Base-by-base conservation (phyloP, 257 asterid species). In the Fraxinus anomala region DNA sequence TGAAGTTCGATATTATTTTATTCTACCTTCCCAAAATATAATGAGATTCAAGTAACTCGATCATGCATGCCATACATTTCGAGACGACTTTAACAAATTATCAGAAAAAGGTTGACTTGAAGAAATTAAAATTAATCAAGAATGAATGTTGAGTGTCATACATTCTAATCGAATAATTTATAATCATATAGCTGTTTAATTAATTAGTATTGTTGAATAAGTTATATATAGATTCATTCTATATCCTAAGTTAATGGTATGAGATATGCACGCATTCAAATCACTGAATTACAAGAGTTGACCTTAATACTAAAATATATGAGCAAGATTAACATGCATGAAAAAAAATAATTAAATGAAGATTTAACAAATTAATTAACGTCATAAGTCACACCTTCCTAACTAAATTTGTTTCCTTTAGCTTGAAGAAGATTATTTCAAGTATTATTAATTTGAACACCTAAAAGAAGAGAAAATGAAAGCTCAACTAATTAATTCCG, bases 11-110 rank as follows among this genome's bases (percentile, higher is more conserved):
- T 66, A 68, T 26, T 37, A 36, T 75, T 47, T 80, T 68, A 59
- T 39, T 76, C 73, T 72, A 68, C 88, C 86, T 82, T 79, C 88
- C 73, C 79, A 78, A 75, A 84, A 76, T 85, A 49, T 70, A 19
- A 59, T 59, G 49, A 40, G 56, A 76, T 47, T 23, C 66, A 72
- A 79, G 77, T 76, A 72, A 82, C 8, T n/a, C 12, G 34, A 65
- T 74, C 67, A 76, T 24, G 61, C 81, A 78, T 81, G 82, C 72
- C 61, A 65, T 59, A 7, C 17, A 69, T 63, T 39, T 74, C 11
- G 1, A 65, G 23, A 69, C 26, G 28, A 79, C 11, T 71, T 7
- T 26, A 8, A 40, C 61, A 49, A 44, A 23, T 23, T 23, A 71
- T 12, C 68, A 24, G 24, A 47, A 40, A 56, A 74, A 80, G 79